Conservation (phyloP, 225 moss, liverwort and hornwort species). For the Asterella californica region DNA sequence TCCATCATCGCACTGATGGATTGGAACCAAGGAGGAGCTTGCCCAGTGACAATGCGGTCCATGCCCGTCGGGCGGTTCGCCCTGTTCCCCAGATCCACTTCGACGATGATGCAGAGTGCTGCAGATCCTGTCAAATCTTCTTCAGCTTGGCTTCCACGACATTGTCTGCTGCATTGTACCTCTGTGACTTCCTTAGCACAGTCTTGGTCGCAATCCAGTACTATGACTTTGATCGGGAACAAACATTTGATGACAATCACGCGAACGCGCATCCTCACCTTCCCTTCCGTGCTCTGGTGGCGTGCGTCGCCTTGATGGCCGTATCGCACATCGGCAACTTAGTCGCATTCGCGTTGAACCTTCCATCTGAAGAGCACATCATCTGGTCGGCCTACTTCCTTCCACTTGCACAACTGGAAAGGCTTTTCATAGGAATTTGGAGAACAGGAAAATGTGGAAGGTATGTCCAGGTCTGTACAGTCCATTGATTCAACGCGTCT, state of each 20-base stretch:
- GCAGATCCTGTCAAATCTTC: not conserved
- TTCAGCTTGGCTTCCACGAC: not conserved
- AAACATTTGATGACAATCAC: not conserved
- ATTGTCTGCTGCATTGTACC: slow-evolving; percentile 19
- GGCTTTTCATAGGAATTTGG: slow-evolving; percentile 11
- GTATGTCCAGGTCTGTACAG: slow-evolving; percentile 4
- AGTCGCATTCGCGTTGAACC: slow-evolving; percentile 13
- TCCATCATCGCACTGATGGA: not conserved
- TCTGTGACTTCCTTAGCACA: not conserved
- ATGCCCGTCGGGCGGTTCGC: not conserved
- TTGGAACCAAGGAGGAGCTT: slow-evolving; percentile 3
- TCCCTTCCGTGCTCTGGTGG: not conserved
- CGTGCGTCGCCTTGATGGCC: slow-evolving; percentile 3
- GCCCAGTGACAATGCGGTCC: not conserved
- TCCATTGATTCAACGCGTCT: not conserved
- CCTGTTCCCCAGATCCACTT: not conserved
- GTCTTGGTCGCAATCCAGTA: slow-evolving; percentile 9
- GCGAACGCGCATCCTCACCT: not conserved
- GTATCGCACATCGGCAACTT: slow-evolving; percentile 5
- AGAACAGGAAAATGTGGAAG: slow-evolving; percentile 6
- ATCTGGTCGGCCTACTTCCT: slow-evolving; percentile 19
- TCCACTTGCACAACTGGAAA: slow-evolving; percentile 14
- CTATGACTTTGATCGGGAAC: not conserved
- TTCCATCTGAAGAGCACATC: slow-evolving; percentile 17
- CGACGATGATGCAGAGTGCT: not conserved